Percentiles rank a stretch among this genome's conserved stretches.
These are phyloP conservation scores for Friedmanniomyces simplex DNA, from an alignment of 495 filamentous ascomycete genomes.

Conservation along the genomic window DNA sequence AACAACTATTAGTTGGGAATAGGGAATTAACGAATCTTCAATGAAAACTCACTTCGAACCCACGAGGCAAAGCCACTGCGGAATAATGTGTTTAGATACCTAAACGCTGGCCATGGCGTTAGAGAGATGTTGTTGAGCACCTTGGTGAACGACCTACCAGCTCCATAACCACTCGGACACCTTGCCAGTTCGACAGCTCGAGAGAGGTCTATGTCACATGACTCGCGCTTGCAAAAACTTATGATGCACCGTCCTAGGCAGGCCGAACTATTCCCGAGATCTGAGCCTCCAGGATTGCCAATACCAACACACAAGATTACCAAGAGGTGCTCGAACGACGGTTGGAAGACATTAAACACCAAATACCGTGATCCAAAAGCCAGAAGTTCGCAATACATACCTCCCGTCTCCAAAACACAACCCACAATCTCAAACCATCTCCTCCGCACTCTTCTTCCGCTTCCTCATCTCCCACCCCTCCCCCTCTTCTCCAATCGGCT, in stretches of 20 bases:
- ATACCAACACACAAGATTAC: too few species aligned
- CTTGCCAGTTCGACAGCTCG: background rate
- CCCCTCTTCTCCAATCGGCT: background rate
- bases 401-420: background rate
- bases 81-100: background rate
- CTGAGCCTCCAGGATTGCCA: background rate
- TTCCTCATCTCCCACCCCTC: background rate
- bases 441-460: background rate
- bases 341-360: background rate
- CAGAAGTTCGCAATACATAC: background rate
- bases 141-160: background rate
- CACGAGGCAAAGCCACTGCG: constrained; percentile 5
- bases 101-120: background rate
- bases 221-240: background rate
- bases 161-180: constrained; percentile 6
- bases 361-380: too few species aligned
- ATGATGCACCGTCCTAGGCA: background rate
- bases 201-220: background rate
- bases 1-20: background rate
- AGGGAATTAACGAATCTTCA: background rate
- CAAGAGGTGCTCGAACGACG: background rate
- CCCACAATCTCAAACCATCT: background rate
- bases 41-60: background rate
- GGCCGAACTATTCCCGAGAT: background rate
- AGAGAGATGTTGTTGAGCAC: too few species aligned